Evolutionary conservation across 2,329 filamentous ascomycete species (phyloP).

Genomic region (Clarireedia monteithiana): DNA sequence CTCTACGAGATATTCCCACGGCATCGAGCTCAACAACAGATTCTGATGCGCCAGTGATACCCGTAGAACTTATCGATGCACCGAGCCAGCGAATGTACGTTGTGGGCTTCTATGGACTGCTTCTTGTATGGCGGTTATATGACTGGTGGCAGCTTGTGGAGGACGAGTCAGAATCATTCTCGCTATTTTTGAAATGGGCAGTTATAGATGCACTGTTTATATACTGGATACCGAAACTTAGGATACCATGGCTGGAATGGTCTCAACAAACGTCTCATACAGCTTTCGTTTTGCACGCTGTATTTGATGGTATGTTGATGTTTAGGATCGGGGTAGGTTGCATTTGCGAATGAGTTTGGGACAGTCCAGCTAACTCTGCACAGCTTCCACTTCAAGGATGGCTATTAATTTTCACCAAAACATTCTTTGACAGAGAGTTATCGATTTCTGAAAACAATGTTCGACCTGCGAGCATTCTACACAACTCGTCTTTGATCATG

Average conservation of each 20-base stretch:
- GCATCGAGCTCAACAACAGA: conserved; percentile 11
- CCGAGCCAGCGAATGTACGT: conserved; percentile 88
- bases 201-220: conserved; percentile 79
- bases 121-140: conserved; percentile 79
- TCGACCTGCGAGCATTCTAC: conserved; percentile 77
- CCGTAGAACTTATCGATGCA: conserved; percentile 74
- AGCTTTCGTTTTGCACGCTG: conserved; percentile 63
- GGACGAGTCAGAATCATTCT: conserved; percentile 79
- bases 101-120: conserved; percentile 64
- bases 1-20: conserved; percentile 23
- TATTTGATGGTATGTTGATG: conserved; percentile 82
- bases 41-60: conserved; percentile 58
- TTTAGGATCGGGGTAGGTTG: conserved; percentile 70
- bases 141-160: conserved; percentile 75
- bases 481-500: conserved; percentile 89
- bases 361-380: conserved; percentile 11
- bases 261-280: conserved; percentile 56
- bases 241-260: conserved; percentile 96
- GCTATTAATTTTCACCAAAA: conserved; percentile 64
- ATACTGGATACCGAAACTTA: conserved; percentile 76
- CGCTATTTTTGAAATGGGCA: conserved; percentile 90
- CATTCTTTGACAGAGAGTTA: conserved; percentile 86
- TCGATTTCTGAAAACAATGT: conserved; percentile 91
- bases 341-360: not conserved
- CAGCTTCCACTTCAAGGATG: conserved; percentile 68